Evolutionary conservation across 2,329 filamentous ascomycete genomes (phyloP).

Genomic region (Hymenotorrendiella dingleyae): DNA sequence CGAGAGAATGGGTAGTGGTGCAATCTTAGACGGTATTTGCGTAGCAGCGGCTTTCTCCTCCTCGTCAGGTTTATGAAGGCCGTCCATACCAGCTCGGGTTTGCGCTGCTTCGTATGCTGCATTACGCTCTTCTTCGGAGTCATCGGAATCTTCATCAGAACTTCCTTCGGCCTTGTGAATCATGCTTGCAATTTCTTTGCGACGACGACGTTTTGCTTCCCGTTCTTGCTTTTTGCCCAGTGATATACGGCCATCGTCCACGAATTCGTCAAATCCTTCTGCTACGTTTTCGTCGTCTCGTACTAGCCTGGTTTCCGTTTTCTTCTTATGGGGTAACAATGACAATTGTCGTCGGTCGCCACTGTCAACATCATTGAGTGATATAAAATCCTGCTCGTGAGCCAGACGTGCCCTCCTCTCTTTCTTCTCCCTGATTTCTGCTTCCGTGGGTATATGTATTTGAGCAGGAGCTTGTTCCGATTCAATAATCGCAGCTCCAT

Average conservation of each 20-base stretch:
- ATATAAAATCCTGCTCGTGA: slow-evolving; percentile 63
- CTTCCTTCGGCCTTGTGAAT: slow-evolving; percentile 73
- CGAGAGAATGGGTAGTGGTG: slow-evolving; percentile 68
- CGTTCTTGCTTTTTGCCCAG: slow-evolving; percentile 74
- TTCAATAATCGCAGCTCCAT: slow-evolving; percentile 60
- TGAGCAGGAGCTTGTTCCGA: slow-evolving; percentile 19
- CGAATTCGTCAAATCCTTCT: slow-evolving; percentile 89
- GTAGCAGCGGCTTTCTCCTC: slow-evolving; percentile 31
- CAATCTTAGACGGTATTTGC: slow-evolving; percentile 52
- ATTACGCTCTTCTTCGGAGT: slow-evolving; percentile 64
- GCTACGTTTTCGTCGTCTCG: slow-evolving; percentile 87
- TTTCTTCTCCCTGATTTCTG: slow-evolving; percentile 87
- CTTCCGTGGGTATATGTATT: slow-evolving; percentile 66
- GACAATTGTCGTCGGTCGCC: slow-evolving; percentile 28
- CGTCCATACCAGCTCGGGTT: slow-evolving; percentile 80
- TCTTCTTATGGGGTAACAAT: slow-evolving; percentile 49
- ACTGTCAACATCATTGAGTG: slow-evolving; percentile 54
- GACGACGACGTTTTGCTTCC: slow-evolving; percentile 59
- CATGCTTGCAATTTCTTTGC: slow-evolving; percentile 74
- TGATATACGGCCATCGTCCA: slow-evolving; percentile 75
- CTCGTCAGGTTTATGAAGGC: slow-evolving; percentile 44
- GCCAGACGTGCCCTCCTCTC: slow-evolving; percentile 78
- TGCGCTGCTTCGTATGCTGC: slow-evolving; percentile 86
- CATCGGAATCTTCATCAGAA: slow-evolving; percentile 57
- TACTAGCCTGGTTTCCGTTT: slow-evolving; percentile 68